Base-by-base conservation (phyloP, 176 grass and related monocot species). In the Rhynchospora pubera region DNA sequence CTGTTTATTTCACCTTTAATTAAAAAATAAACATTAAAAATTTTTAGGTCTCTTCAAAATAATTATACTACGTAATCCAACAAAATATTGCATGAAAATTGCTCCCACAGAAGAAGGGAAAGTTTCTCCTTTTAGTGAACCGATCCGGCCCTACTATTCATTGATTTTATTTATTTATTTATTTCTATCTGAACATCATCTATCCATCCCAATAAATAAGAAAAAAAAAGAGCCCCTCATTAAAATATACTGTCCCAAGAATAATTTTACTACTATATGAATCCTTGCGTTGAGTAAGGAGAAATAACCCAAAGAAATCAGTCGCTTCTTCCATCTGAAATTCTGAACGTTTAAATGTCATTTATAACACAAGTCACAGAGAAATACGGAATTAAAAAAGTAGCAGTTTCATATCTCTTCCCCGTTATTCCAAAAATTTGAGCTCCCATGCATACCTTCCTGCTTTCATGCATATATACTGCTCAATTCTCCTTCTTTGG, bases 391-490 rank as follows among this genome's bases (percentile, higher is more conserved):
- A 66, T 39, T 39, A 82, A 71, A 23, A 53, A 15, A 50, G n/a
- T 14, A 19, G 3, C 71, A 68, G 46, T 32, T 44, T 59, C 58
- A 52, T 57, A 55, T 69, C 62, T 60, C 48, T 61, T 45, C 32
- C 59, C 16, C 62, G 14, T 76, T 83, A 4, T 52, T 8, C 43
- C 8, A 52, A 28, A 28, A 67, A 74, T 39, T 39, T 16, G 2
- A 6, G 16, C 77, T 62, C 77, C 23, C 13, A 32, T 10, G 39
- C 13, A 32, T 10, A 60, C 5, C 32, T 68, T 68, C 65, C 32
- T 26, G 23, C 65, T 32, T 68, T 44, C 74, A 55, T 57, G 50
- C 16, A 78, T 78, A 78, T 18, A 79, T n/a, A 79, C 23, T 57
- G 26, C 24, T 58, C 14, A 42, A 57, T 79, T 56, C 19, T 77